Conservation (phyloP, 805 yeast species). For the Candida verbasci region DNA sequence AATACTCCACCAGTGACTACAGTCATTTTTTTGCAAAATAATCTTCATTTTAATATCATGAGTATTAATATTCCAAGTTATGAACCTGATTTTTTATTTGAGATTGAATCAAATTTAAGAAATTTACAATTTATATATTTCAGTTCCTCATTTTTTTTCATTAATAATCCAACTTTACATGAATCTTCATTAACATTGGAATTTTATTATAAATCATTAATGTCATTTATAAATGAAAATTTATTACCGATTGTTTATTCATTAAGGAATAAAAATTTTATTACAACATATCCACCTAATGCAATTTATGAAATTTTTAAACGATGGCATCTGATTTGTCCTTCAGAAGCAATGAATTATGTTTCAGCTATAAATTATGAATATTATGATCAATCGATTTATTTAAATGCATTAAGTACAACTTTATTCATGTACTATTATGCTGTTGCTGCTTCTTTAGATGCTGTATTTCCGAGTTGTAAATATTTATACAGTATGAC, state of each 20-base stretch:
- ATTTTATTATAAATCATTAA: slow-evolving; percentile 13
- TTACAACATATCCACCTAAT: slow-evolving; percentile 16
- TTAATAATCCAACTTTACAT: not conserved
- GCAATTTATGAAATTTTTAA: slow-evolving; percentile 15
- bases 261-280: slow-evolving; percentile 12
- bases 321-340: slow-evolving; percentile 18
- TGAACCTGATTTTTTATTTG: slow-evolving; percentile 17
- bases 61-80: slow-evolving; percentile 21
- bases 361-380: not conserved
- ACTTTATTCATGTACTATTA: slow-evolving; percentile 19
- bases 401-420: slow-evolving; percentile 14
- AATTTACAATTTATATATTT: slow-evolving; percentile 10
- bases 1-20: slow-evolving; percentile 3
- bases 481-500: slow-evolving; percentile 19
- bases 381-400: slow-evolving; percentile 8
- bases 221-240: slow-evolving; percentile 12
- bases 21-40: slow-evolving; percentile 8
- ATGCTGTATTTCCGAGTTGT: slow-evolving; percentile 19
- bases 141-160: slow-evolving; percentile 1
- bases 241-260: slow-evolving; percentile 15
- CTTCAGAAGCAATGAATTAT: slow-evolving; percentile 13
- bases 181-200: slow-evolving; percentile 5
- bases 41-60: slow-evolving; percentile 12
- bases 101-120: slow-evolving; percentile 13
- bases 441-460: slow-evolving; percentile 18